These are phyloP conservation scores for Ustilago vetiveriae DNA, from an alignment of 1,284 basidiomycete genomes.

Conservation along the genomic window DNA sequence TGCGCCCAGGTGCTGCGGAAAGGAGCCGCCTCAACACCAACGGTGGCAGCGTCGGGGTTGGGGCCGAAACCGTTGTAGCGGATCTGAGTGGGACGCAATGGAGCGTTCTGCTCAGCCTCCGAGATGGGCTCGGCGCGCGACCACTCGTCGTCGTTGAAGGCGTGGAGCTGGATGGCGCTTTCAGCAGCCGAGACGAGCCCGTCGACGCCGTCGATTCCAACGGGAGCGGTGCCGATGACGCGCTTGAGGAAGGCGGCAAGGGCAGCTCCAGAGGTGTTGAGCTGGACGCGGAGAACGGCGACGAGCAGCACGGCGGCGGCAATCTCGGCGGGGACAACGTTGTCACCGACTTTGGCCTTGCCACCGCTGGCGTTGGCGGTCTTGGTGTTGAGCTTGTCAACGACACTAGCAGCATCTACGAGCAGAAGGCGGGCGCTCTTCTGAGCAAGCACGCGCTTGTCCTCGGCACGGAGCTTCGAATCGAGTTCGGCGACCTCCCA, in stretches of 20 bases:
- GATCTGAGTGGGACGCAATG: slow-evolving; percentile 52
- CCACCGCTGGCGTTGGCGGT: slow-evolving; percentile 50
- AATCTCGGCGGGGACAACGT: slow-evolving; percentile 52
- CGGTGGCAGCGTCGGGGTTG: slow-evolving; percentile 49
- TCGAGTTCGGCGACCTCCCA: slow-evolving; percentile 62
- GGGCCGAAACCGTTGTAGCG: slow-evolving; percentile 61
- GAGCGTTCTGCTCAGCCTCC: slow-evolving; percentile 55
- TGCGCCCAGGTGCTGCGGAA: slow-evolving; percentile 61
- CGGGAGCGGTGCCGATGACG: slow-evolving; percentile 58
- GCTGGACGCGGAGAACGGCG: slow-evolving; percentile 53
- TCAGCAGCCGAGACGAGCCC: slow-evolving; percentile 54
- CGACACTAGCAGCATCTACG: slow-evolving; percentile 57
- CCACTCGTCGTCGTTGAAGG: slow-evolving; percentile 51
- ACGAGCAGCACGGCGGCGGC: slow-evolving; percentile 57
- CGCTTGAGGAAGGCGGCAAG: slow-evolving; percentile 47
- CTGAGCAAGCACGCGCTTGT: slow-evolving; percentile 59
- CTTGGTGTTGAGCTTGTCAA: slow-evolving; percentile 54
- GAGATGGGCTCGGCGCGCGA: slow-evolving; percentile 51
- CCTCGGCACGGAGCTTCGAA: slow-evolving; percentile 58
- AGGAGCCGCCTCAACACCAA: slow-evolving; percentile 43
- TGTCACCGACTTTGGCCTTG: slow-evolving; percentile 56
- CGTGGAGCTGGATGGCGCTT: slow-evolving; percentile 47
- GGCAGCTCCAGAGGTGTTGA: slow-evolving; percentile 41
- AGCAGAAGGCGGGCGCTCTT: slow-evolving; percentile 56
- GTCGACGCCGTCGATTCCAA: slow-evolving; percentile 57